Evolutionary conservation across 2,329 filamentous ascomycete genomes (phyloP), one percentile per base, ranked within the genome.

Genomic region (Clarireedia paspali): DNA sequence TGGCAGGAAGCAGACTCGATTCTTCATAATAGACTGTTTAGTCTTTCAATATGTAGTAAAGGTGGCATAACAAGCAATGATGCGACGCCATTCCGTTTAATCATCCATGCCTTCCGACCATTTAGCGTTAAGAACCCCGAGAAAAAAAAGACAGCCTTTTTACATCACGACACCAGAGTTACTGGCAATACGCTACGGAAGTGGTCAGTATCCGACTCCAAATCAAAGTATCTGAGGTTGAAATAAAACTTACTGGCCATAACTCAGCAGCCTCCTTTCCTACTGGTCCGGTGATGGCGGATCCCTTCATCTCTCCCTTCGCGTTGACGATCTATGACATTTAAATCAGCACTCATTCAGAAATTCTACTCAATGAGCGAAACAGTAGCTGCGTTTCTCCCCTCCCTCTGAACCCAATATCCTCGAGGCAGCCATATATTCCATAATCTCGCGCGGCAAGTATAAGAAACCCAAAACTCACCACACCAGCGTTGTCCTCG

Each of bases 251-350:
- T 83, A 92, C 89, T 75, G 94, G 94, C 94, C 94, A 99, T 72
- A 99, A 84, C 82, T 99, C 94, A 76, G 94, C 94, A 75, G 94
- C 94, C 82, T 99, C 94, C 88, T 99, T 99, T 77, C 92, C 94
- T 74, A 99, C 92, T 70, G 94, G 94, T 70, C 94, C 94, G 70
- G 94, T 99, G 76, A 99, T 99, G 76, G 94, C 94, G 66, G 91
- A 96, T 74, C 94, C 94, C 88, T 99, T 99, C 94, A 99, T 99
- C 83, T 99, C 94, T 81, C 94, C 94, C 89, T 99, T 99, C 78
- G 92, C 91, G 84, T 99, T 99, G 83, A 99, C 94, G 73, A 99
- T 99, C 89, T 94, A 72, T 55, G 34, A 47, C 51, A 40, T 45
- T 17, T 2, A 15, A 23, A 68, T 80, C 66, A 79, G 75, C 66